Percentiles rank a stretch among this genome's conserved stretches.
Conservation (phyloP, 352 stramenopile genomes). For the Globisporangium nodosum region DNA sequence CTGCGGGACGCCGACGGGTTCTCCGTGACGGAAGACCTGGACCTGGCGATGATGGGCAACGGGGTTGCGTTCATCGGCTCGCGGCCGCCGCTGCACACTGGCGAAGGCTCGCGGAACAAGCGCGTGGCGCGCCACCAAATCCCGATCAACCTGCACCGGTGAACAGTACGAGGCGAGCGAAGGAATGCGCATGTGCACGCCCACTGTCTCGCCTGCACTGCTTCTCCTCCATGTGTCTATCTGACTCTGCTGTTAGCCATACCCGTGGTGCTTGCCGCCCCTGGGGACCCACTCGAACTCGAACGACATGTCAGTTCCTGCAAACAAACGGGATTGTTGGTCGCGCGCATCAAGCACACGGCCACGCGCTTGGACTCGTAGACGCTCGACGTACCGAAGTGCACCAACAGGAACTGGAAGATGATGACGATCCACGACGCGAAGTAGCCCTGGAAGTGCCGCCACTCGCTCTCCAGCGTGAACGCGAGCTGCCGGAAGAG, state of each 20-base stretch:
- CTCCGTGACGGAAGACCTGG: conserved; percentile 13
- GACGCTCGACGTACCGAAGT: not conserved
- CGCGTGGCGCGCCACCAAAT: conserved; percentile 62
- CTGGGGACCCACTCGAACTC: not conserved
- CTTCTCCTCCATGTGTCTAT: no score
- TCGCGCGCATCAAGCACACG: not conserved
- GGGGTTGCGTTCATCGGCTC: conserved; percentile 9
- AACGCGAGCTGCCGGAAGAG: conserved; percentile 25
- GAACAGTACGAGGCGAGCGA: not conserved
- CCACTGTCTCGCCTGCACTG: no score
- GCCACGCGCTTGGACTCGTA: no score
- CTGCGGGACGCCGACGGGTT: conserved; percentile 3
- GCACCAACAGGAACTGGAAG: conserved; percentile 12
- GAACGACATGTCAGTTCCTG: not conserved
- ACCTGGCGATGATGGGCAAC: conserved; percentile 5
- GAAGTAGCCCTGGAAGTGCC: conserved; percentile 26
- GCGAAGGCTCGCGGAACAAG: conserved; percentile 70
- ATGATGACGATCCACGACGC: conserved; percentile 21
- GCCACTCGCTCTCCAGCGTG: conserved; percentile 24
- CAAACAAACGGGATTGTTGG: not conserved
- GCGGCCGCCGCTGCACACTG: conserved; percentile 36
- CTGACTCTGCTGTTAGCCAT: not conserved
- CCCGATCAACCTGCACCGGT: conserved; percentile 43
- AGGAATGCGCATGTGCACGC: no score
- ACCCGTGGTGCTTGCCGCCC: not conserved